Evolutionary conservation across 495 filamentous ascomycete genomes (phyloP).

Genomic region (Lichenothelia convexa): DNA sequence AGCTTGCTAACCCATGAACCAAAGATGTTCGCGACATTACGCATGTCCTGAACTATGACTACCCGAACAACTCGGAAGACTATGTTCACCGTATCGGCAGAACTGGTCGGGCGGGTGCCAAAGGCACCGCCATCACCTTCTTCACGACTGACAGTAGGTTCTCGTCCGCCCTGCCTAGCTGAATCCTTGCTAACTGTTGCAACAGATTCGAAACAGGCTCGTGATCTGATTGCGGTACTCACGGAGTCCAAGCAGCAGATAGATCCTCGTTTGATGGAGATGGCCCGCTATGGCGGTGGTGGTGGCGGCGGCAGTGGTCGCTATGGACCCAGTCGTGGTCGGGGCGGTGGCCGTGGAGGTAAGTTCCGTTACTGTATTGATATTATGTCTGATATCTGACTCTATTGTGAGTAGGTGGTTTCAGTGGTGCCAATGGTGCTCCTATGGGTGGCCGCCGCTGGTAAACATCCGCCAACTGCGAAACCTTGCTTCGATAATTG

Average conservation of each 20-base stretch:
- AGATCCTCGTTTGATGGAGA: constrained; percentile 86
- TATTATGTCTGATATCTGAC: constrained; percentile 1
- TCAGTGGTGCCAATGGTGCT: constrained; percentile 18
- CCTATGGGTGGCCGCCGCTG: constrained; percentile 21
- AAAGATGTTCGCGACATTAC: constrained; percentile 99
- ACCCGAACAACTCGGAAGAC: constrained; percentile 85
- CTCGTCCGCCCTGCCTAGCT: constrained; percentile 1
- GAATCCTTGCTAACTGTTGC: no score
- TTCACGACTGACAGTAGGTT: constrained; percentile 88
- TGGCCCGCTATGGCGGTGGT: constrained; percentile 81
- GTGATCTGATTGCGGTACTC: constrained; percentile 83
- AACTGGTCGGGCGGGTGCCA: constrained; percentile 29
- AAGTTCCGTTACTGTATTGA: background rate
- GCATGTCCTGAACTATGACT: constrained; percentile 99
- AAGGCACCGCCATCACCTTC: constrained; percentile 28
- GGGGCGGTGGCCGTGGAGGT: constrained; percentile 34
- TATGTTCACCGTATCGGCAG: constrained; percentile 30
- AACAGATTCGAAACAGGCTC: constrained; percentile 89
- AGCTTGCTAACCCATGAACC: constrained; percentile 57
- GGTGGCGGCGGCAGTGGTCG: constrained; percentile 30
- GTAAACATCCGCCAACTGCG: constrained; percentile 10
- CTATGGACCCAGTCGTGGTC: constrained; percentile 46
- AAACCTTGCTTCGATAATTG: no score
- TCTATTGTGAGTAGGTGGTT: constrained; percentile 10
- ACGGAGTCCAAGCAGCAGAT: constrained; percentile 97